Base-by-base conservation (phyloP, 495 filamentous ascomycete species). In the Podospora australis region DNA sequence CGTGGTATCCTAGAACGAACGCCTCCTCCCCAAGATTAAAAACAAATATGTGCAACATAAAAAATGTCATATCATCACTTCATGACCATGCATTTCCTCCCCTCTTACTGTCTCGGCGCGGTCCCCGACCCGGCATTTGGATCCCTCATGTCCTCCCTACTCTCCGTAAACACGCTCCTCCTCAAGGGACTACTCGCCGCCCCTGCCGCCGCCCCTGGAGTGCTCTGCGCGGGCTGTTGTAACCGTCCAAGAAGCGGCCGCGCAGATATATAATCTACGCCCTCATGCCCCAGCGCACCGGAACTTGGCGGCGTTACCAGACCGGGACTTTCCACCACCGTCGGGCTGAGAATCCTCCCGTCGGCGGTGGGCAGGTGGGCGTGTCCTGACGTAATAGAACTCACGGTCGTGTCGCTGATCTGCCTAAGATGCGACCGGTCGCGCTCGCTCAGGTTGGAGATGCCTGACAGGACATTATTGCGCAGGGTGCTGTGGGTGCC, bases 401-500 rank as follows among this genome's bases (percentile, higher is more conserved):
- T 65, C 17, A 74, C 67, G 20, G 65, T 73, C 3, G 63, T 60
- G 40, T 72, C 70, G 56, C 68, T 71, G 24, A 71, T 65, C 19
- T 72, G 68, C 0, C 73, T 57, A n/a, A 76, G 55, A 45, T 78
- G 74, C 2, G 65, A 56, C 6, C 54, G 45, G 21, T 74, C 70
- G 2, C 58, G 55, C 34, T 73, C 70, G 49, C 63, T 70, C 25
- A 75, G 38, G 42, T 64, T 59, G 14, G 67, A 71, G n/a, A 75
- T 41, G 45, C 64, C 72, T 28, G 65, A 70, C 20, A 60, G 55
- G 11, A 71, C 55, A 40, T 49, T 53, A 13, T 61, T 44, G 16
- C 28, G 17, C 41, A 21, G 24, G 50, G 24, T 44, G 53, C 44
- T 11, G 43, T 8, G 4, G 46, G 19, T 19, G 46, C 22, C 8